Evolutionary conservation across 1,284 basidiomycete species (phyloP).

Genomic region (Ustilago trichophora): DNA sequence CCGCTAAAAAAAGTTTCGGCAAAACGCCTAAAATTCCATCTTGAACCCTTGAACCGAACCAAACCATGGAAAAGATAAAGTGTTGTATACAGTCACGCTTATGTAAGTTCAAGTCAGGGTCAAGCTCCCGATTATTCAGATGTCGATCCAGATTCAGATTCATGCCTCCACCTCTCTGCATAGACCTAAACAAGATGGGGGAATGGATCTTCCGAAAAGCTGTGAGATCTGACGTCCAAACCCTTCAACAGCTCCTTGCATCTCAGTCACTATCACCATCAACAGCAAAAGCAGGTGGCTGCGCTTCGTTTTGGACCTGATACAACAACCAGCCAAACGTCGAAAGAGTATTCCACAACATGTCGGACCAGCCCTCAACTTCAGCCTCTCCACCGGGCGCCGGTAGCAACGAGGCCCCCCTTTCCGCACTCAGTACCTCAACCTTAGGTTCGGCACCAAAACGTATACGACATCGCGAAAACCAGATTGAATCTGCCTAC

Average conservation of each 20-base stretch:
- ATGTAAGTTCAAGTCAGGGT: too few species aligned
- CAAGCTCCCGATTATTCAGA: background rate
- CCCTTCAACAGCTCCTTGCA: too few species aligned
- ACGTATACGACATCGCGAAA: constrained; percentile 52
- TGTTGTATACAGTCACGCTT: constrained; percentile 16
- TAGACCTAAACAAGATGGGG: too few species aligned
- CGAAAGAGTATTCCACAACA: constrained; percentile 1
- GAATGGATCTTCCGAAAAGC: constrained; percentile 5
- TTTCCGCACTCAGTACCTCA: constrained; percentile 30
- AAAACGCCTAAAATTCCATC: too few species aligned
- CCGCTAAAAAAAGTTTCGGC: background rate
- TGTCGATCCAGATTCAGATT: too few species aligned
- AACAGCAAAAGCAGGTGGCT: too few species aligned
- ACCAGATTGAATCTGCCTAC: constrained; percentile 55
- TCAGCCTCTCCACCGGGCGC: constrained; percentile 2
- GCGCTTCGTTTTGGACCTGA: too few species aligned
- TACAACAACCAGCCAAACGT: too few species aligned
- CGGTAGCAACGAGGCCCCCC: constrained; percentile 15
- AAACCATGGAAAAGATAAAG: constrained; percentile 12
- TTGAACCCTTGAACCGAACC: too few species aligned
- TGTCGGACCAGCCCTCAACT: constrained; percentile 8
- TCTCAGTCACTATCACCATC: too few species aligned
- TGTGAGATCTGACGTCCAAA: too few species aligned
- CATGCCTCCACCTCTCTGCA: constrained; percentile 22
- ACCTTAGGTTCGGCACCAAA: constrained; percentile 35